Base-by-base conservation (phyloP, 1,139 yeast genomes). In the Candida gigantensis region DNA sequence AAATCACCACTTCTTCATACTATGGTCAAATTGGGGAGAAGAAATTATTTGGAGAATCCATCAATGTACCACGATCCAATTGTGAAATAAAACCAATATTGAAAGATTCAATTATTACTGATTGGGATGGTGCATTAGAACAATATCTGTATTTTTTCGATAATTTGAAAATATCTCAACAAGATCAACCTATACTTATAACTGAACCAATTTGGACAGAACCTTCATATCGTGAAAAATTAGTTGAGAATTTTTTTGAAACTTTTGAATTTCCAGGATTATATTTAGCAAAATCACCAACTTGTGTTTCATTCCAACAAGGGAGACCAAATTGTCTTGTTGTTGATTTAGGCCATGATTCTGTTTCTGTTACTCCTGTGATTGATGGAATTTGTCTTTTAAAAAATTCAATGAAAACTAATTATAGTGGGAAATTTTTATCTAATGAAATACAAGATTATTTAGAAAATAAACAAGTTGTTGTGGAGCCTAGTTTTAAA, bases 291-390 rank as follows among this genome's bases (percentile, higher is more conserved):
- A 85, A 90, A 43, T 73, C 83, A 3, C 95, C 97, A 12, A 87
- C 95, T 0, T 87, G 96, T 62, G 81, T 88, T 1, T 82, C 96
- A 5, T 92, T 92, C 63, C 95, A 96, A 15, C 85, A 87, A 49
- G 97, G 97, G 3, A 77, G 96, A 57, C 92, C 96, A 29, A 88
- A 86, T 49, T 95, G 97, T 53, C 68, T 92, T 36, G 94, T 94
- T 23, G 95, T 94, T 28, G 97, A 94, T 59, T 65, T 90, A 29
- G 98, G 99, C 2, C 95, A 89, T 52, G 90, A 85, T 49, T 68
- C 84, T 2, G 73, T 82, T 11, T 80, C 92, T 37, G 95, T 85
- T 2, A 85, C 96, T 1, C 97, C 99, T 0, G 94, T 92, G 3
- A 78, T 90, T 36, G 99, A 92, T 61, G 98, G 98, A 3, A 77